Conservation (phyloP, 2,329 filamentous ascomycete genomes). For the Endocalyx cinctus region DNA sequence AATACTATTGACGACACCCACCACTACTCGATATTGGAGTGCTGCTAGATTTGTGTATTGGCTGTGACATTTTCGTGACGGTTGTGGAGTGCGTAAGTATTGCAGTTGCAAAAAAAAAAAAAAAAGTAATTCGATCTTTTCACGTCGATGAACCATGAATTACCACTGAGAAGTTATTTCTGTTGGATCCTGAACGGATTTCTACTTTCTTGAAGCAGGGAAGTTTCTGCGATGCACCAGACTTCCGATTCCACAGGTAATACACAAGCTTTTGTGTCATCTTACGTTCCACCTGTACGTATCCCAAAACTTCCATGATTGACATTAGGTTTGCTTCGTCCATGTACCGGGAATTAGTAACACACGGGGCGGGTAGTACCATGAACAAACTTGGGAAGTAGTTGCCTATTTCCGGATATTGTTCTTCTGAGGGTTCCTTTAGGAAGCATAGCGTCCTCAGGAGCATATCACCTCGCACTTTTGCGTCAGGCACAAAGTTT, state of each 20-base stretch:
- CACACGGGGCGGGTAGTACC: conserved; percentile 82
- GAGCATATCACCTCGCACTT: conserved; percentile 79
- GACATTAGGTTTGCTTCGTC: conserved; percentile 62
- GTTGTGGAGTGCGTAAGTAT: no score
- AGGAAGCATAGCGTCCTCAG: conserved; percentile 69
- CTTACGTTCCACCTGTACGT: conserved; percentile 61
- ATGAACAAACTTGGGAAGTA: conserved; percentile 73
- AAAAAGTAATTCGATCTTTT: no score
- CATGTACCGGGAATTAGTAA: conserved; percentile 87
- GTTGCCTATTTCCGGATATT: conserved; percentile 18
- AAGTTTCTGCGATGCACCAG: conserved; percentile 11
- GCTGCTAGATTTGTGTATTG: no score
- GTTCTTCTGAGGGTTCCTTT: conserved; percentile 26
- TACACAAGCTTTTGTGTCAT: conserved; percentile 80
- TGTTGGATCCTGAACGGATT: conserved; percentile 65
- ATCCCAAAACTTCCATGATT: conserved; percentile 78
- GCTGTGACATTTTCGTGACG: no score
- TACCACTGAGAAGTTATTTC: conserved; percentile 90
- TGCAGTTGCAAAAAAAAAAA: no score
- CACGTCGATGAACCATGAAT: conserved; percentile 35
- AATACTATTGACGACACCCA: no score
- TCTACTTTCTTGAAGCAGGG: conserved; percentile 65
- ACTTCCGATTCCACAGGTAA: conserved; percentile 68
- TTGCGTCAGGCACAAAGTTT: conserved; percentile 84
- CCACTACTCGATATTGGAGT: no score